A percentile compares a stretch with the other conserved stretches of the same genome.
phyloP scores from a whole-genome alignment of 306 rosid species.

The Inga oerstediana region DNA sequence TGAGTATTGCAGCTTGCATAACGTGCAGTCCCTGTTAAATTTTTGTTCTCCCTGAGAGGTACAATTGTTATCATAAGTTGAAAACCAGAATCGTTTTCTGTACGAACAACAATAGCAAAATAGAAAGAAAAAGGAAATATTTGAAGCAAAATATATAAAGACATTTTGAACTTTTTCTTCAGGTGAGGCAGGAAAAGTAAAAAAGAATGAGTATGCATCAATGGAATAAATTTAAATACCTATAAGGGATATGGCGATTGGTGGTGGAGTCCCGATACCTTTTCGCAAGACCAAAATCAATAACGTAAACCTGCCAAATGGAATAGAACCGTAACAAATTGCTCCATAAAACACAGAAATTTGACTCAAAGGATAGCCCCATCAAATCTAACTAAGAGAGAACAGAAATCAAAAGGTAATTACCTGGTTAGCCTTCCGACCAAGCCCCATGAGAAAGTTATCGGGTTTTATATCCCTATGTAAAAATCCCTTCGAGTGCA shows the following conservation, averaged over 20 bases:
- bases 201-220: background rate
- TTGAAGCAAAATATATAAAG: slow-evolving; percentile 4
- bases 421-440: slow-evolving; percentile 98
- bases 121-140: slow-evolving; percentile 4
- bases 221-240: slow-evolving; percentile 42
- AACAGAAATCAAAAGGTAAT: slow-evolving; percentile 14
- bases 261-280: slow-evolving; percentile 83
- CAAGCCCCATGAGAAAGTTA: slow-evolving; percentile 98
- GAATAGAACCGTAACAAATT: slow-evolving; percentile 4
- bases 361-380: slow-evolving; percentile 5
- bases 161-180: background rate
- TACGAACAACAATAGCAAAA: background rate
- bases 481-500: slow-evolving; percentile 92
- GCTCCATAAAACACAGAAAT: slow-evolving; percentile 1
- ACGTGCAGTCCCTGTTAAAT: slow-evolving; percentile 92
- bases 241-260: slow-evolving; percentile 89
- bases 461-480: slow-evolving; percentile 97
- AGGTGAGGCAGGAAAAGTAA: background rate
- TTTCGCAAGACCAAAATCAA: slow-evolving; percentile 96
- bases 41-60: slow-evolving; percentile 75
- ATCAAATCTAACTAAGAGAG: background rate
- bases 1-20: slow-evolving; percentile 98
- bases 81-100: background rate
- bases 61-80: slow-evolving; percentile 12
- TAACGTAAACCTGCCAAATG: slow-evolving; percentile 71